Evolutionary conservation across 805 yeast genomes (phyloP), one percentile per base, ranked within the genome.

Genomic region (Wickerhamomyces strasburgensis): DNA sequence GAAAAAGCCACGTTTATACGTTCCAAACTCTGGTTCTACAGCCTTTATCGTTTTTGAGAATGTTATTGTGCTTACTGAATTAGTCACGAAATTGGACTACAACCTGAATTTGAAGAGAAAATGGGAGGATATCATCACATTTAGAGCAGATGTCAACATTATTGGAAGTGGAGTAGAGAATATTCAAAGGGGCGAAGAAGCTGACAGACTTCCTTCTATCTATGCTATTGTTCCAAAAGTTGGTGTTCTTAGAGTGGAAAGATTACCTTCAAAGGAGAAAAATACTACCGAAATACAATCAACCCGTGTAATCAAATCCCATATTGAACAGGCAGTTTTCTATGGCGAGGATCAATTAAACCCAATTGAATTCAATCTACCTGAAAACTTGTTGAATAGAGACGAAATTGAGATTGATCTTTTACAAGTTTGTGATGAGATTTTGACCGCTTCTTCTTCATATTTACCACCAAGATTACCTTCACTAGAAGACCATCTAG

Each of bases 271-370:
- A 1, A 37, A 38, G 5, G 47, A 42, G 5, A 56, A 50, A 3
- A 54, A 44, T 0, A 38, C 42, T 1, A 38, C 37, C 6, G 53
- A 43, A 5, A 23, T 43, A 5, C 42, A 40, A 5, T 46, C 67
- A 4, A 67, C 78, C 32, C 65, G 38, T 8, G 38, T 46, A 26
- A 17, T 84, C 24, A 80, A 80, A 52, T 73, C 86, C 0, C 89
- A 80, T 48, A 74, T 90, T 16, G 93, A 83, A 47, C 97, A 89
- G 58, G 95, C 89, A 0, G 75, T 89, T 1, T 82, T 80, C 49
- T 84, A 75, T 44, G 70, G 76, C 2, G 60, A 56, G 8, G 47
- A 60, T 5, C 49, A 52, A 2, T 51, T 57, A 14, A 73, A 66
- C 40, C 79, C 80, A 6, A 54, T 78, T 14, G 66, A 67, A 17